phyloP scores from a whole-genome alignment of 2,329 filamentous ascomycete genomes.

The Exophiala oligosperma region DNA sequence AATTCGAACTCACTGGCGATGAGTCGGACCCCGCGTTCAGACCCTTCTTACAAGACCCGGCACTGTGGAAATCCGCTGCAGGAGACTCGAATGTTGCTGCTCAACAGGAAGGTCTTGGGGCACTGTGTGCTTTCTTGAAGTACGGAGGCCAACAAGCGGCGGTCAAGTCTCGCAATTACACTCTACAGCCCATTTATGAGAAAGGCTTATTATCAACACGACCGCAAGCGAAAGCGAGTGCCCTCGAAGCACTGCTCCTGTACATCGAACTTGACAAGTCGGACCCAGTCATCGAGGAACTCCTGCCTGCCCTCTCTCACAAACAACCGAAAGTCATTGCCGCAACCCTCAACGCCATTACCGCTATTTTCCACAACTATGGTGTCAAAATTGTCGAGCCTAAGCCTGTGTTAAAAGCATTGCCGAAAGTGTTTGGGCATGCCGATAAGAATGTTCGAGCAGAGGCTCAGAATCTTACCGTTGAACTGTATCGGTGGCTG shows the following conservation, averaged over 20 bases:
- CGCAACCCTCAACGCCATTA: constrained; percentile 72
- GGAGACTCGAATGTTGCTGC: constrained; percentile 95
- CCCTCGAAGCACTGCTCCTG: constrained; percentile 81
- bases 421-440: constrained; percentile 91
- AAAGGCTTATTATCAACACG: constrained; percentile 88
- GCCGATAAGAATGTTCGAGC: constrained; percentile 98
- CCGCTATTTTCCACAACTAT: constrained; percentile 86
- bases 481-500: constrained; percentile 95
- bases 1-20: constrained; percentile 80
- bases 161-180: constrained; percentile 68
- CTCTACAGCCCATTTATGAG: constrained; percentile 78
- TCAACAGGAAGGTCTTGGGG: constrained; percentile 86
- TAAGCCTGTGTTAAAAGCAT: constrained; percentile 81
- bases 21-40: constrained; percentile 83
- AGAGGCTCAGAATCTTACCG: constrained; percentile 85
- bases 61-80: constrained; percentile 88
- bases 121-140: constrained; percentile 89
- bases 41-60: constrained; percentile 81
- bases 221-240: constrained; percentile 82
- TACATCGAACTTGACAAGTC: constrained; percentile 88
- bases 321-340: constrained; percentile 90
- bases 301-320: constrained; percentile 77
- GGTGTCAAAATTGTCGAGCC: constrained; percentile 93
- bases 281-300: constrained; percentile 83
- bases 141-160: constrained; percentile 76